These are phyloP conservation scores for Haplosporangium gracile DNA, from an alignment of 192 early-diverging fungal species.

Conservation along the genomic window DNA sequence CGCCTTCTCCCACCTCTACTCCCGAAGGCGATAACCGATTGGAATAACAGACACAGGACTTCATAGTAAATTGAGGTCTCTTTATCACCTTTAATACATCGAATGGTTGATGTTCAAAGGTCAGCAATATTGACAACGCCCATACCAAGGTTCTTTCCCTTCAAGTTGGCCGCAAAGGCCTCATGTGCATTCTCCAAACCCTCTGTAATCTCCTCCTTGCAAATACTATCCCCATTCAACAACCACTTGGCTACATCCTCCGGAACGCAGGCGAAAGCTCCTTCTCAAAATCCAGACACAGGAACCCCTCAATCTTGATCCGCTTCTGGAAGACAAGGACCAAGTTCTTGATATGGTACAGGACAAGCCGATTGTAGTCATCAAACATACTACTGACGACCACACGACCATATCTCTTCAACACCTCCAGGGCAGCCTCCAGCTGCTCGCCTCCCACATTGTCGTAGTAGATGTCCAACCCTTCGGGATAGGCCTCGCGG, in stretches of 20 bases:
- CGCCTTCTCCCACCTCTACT: not conserved
- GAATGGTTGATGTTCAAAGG: conserved; percentile 55
- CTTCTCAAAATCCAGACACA: conserved; percentile 63
- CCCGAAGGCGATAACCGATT: not conserved
- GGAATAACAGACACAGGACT: no score
- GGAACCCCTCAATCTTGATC: conserved; percentile 74
- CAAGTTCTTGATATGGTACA: conserved; percentile 69
- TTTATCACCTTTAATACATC: not conserved
- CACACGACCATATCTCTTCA: conserved; percentile 78
- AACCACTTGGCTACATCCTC: conserved; percentile 69
- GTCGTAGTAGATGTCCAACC: conserved; percentile 91
- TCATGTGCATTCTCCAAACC: conserved; percentile 75
- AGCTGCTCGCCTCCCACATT: conserved; percentile 88
- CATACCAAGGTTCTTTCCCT: conserved; percentile 76
- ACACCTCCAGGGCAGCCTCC: conserved; percentile 73
- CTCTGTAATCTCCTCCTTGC: conserved; percentile 67
- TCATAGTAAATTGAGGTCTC: not conserved
- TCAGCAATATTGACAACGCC: conserved; percentile 61
- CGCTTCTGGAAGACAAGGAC: conserved; percentile 68
- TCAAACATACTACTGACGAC: conserved; percentile 78
- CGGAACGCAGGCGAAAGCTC: conserved; percentile 64
- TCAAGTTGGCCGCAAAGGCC: conserved; percentile 67
- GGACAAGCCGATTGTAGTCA: conserved; percentile 73
- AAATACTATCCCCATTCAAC: conserved; percentile 71
- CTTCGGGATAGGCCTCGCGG: conserved; percentile 70